Base-by-base conservation (phyloP, 2,329 filamentous ascomycete genomes). In the Mollisia scopiformis region DNA sequence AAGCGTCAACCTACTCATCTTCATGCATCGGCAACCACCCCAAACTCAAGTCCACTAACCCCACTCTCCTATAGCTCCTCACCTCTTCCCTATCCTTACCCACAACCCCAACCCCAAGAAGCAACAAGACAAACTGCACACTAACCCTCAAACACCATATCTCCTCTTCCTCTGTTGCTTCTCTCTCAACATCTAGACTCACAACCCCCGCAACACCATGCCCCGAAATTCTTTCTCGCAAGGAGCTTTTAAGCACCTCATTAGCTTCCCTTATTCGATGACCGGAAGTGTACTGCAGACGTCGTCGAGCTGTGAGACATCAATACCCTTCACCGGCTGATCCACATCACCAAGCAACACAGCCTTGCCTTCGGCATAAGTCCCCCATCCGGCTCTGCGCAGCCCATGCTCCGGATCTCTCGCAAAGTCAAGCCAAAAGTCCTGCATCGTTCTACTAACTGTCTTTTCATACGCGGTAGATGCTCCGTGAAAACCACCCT, bases 391-490 rank as follows among this genome's bases (percentile, higher is more conserved):
- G 7, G 23, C 35, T 1, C 16, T 33, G 13, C 13, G n/a, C 47
- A 73, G 58, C 1, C 71, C 72, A 28, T 68, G 55, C 8, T 37
- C 52, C 1, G 73, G 69, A 37, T 57, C 53, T 16, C 31, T 62
- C 13, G 53, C 56, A 57, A 64, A 64, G 1, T 51, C 55, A 8
- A 61, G 16, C 46, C 51, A 59, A 33, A 63, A 23, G 70, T 70
- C 68, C 63, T 73, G 64, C 71, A 73, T 73, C 21, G 52, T 53
- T 10, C 62, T 33, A 49, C 64, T 67, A 7, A 70, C 65, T 23
- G 68, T 59, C 62, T 66, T 69, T 53, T 74, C 71, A 37, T 70
- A 73, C 33, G 65, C 47, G 1, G 72, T 74, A 3, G 68, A 72
- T 49, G 70, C 71, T 7, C 69, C 70, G 13, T 68, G 62, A 52